Base-by-base conservation (phyloP, 2,329 filamentous ascomycete genomes). In the Penicillium decumbens region DNA sequence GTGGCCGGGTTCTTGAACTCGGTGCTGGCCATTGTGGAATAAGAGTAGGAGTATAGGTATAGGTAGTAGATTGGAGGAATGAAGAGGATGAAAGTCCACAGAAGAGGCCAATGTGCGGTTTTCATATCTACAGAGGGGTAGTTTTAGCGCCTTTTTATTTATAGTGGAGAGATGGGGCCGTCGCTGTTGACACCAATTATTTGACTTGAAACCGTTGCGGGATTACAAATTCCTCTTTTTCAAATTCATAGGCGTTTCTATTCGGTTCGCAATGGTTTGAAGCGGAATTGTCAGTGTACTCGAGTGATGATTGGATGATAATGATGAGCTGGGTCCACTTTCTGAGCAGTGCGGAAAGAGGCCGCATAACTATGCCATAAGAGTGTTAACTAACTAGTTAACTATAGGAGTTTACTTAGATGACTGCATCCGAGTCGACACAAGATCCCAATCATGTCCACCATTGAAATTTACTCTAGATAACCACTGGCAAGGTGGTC, bases 1-100 rank as follows among this genome's bases (percentile, higher is more conserved):
- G 64, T 67, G 43, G 64, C 62, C 24, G 63, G 39, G 61, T 66
- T 67, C 54, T 64, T 67, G 59, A 65, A 67, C 57, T 62, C 57
- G 30, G 54, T 47, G 38, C 61, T 65, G 56, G 61, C 61, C 64
- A 77, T 74, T 42, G 60, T 72, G 57, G 65, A 67, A 9, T 18
- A 20, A 2, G 33, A 20, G 33, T 37, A 37, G 4, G 65, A 67
- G 6, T 9, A 20, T 2, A 9, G 10, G 33, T 37, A 37, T 3
- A 37, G 33, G 15, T 37, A 37, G 33, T 37, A 37, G 33, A 12
- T 37, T 37, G 20, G 33, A 37, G 33, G 33, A 37, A 37, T 5
- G 33, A 37, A 20, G 33, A 37, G 33, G 7, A 37, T 23, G 3
- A 23, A 12, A 37, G 15, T 37, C 18, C 33, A 37, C 33, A 20